phyloP scores from a whole-genome alignment of 371 early-diverging fungal species.

The Coemansia sp. region DNA sequence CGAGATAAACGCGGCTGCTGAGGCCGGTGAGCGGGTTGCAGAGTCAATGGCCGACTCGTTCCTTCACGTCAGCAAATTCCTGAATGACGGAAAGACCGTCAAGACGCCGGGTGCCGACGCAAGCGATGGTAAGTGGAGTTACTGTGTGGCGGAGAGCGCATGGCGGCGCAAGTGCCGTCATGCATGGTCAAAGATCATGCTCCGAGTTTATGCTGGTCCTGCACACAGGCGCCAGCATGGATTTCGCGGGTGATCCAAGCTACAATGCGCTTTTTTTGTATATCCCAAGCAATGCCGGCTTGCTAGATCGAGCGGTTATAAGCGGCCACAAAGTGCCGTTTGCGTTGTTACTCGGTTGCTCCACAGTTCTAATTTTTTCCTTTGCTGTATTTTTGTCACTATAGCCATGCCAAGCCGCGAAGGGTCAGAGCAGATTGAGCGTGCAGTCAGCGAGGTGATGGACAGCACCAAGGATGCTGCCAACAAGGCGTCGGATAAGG shows the following conservation, averaged over 20 bases:
- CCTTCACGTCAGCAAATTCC: constrained; percentile 17
- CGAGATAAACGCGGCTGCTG: background rate
- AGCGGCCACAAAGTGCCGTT: too few species aligned
- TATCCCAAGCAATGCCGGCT: background rate
- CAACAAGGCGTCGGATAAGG: constrained; percentile 11
- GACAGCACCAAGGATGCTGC: constrained; percentile 24
- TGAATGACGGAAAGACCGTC: background rate
- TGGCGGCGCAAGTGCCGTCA: background rate
- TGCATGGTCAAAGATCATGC: background rate
- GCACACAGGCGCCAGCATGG: background rate
- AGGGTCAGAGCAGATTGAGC: constrained; percentile 21
- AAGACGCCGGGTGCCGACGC: too few species aligned
- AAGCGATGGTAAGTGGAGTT: background rate
- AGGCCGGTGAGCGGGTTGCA: background rate
- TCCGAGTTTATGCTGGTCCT: constrained; percentile 1
- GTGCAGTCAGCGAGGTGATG: constrained; percentile 27
- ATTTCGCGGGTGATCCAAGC: background rate
- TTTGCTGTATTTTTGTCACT: too few species aligned
- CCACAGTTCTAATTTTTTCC: background rate
- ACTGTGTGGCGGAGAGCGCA: too few species aligned
- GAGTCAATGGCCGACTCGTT: constrained; percentile 24
- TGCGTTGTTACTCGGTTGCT: background rate
- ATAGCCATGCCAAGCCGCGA: constrained; percentile 13
- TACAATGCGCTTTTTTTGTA: background rate
- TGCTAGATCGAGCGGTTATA: background rate